Conservation (phyloP, 805 yeast species). For the Teunomyces cretensis region DNA sequence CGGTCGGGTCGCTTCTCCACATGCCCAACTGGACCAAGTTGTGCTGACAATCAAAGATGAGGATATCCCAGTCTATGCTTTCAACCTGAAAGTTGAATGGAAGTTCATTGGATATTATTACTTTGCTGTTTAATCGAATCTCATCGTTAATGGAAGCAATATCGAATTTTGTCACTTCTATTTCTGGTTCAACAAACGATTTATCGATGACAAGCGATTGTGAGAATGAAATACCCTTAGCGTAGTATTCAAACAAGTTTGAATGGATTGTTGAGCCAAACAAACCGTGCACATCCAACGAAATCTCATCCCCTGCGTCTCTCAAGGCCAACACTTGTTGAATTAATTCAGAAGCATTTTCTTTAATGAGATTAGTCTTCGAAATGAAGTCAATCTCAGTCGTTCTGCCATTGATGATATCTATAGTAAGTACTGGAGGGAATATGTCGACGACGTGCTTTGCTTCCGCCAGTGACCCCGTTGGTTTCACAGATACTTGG, state of each 20-base stretch:
- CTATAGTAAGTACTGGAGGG: constrained; percentile 25
- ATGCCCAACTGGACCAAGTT: constrained; percentile 21
- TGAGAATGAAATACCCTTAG: constrained; percentile 15
- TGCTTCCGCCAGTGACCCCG: constrained; percentile 8
- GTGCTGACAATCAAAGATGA: constrained; percentile 24
- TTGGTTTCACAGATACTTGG: constrained; percentile 17
- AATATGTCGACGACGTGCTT: constrained; percentile 23
- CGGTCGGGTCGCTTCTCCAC: constrained; percentile 17
- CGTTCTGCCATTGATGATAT: constrained; percentile 16
- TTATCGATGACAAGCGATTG: constrained; percentile 9
- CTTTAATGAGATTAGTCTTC: constrained; percentile 18
- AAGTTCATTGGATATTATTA: constrained; percentile 12
- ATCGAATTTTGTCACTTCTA: constrained; percentile 14
- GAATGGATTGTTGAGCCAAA: constrained; percentile 18
- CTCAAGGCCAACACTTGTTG: constrained; percentile 12
- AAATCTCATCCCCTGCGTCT: constrained; percentile 12
- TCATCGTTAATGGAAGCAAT: constrained; percentile 10
- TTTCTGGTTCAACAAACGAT: constrained; percentile 13
- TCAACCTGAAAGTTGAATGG: constrained; percentile 19
- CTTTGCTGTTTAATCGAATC: constrained; percentile 9
- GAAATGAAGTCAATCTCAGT: constrained; percentile 25
- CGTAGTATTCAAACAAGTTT: constrained; percentile 15
- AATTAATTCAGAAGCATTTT: constrained; percentile 15
- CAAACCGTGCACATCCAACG: constrained; percentile 22
- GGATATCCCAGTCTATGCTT: constrained; percentile 27